These are phyloP conservation scores for Paracoccidioides lutzii DNA, from an alignment of 2,329 filamentous ascomycete species.

Conservation along the genomic window DNA sequence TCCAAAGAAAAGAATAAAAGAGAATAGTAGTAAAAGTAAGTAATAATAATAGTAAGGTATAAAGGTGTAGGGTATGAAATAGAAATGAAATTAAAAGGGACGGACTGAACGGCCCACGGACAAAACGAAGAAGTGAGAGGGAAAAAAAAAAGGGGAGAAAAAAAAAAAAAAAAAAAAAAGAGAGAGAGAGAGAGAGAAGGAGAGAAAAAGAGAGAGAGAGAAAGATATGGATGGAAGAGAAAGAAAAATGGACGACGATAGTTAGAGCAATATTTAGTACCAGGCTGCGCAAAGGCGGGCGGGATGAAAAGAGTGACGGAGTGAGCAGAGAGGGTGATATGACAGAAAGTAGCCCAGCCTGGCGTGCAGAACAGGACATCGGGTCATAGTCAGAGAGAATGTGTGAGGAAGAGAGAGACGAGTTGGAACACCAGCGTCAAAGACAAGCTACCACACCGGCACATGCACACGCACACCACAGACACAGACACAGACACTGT, in stretches of 20 bases:
- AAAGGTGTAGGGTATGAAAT: not conserved
- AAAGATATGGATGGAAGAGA: not conserved
- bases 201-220: not conserved
- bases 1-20: conserved; percentile 21
- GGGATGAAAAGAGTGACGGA: not conserved
- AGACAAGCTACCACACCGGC: too few relatives aligned
- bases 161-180: not conserved
- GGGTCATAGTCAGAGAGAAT: too few relatives aligned
- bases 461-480: too few relatives aligned
- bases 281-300: not conserved
- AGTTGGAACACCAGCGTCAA: too few relatives aligned
- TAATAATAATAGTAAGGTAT: not conserved
- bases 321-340: too few relatives aligned
- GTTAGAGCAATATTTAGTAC: not conserved
- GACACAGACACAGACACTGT: too few relatives aligned
- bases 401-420: too few relatives aligned
- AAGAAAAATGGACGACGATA: not conserved
- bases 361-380: too few relatives aligned
- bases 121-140: conserved; percentile 8
- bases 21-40: conserved; percentile 15
- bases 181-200: not conserved
- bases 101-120: too few relatives aligned
- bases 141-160: conserved; percentile 1
- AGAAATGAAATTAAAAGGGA: not conserved
- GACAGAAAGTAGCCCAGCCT: too few relatives aligned